Base-by-base conservation (phyloP, 2,329 filamentous ascomycete species). In the Paramyrothecium sp. region DNA sequence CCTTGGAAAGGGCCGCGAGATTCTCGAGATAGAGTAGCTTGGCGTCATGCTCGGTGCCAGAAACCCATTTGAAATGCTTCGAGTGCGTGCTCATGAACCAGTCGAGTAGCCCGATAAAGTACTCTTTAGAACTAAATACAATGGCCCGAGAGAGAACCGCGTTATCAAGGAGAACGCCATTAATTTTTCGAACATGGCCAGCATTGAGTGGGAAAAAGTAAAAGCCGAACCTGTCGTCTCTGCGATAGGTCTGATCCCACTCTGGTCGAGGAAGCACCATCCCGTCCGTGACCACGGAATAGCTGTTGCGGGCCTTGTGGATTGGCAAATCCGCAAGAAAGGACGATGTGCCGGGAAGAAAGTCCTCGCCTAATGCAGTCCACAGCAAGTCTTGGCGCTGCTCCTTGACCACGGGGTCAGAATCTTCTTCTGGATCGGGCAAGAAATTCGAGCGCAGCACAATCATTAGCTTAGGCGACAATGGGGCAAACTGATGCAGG, bases 401-500 rank as follows among this genome's bases (percentile, higher is more conserved):
- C 23, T 52, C 20, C 23, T n/a, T 34, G 21, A 61, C 57, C 8
- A 51, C 1, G 11, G 53, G 58, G 46, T 60, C 34, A 1, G 13
- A 21, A 30, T 68, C 65, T 51, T 69, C 67, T 41, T 61, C 60
- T 3, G 63, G 61, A 4, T 60, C 33, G 0, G 67, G 66, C 11
- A 70, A 53, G 0, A 59, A 1, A 20, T 19, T 38, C 21, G 54
- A 63, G 7, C 68, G 63, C 16, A 71, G 48, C 1, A 71, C 59
- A 20, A 71, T 58, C 60, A 71, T 69, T 20, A 71, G 38, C 16
- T 62, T 62, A 1, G 66, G 68, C 1, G 68, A 63, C 3, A 71
- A 50, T 1, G 68, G 66, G 2, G 68, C 65, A 46, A 70, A 71
- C n/a, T 70, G 65, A 30, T 71, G 69, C 30, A 69, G 63, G 7